Base-by-base conservation (phyloP, 345 rosid species). In the Pistacia atlantica region DNA sequence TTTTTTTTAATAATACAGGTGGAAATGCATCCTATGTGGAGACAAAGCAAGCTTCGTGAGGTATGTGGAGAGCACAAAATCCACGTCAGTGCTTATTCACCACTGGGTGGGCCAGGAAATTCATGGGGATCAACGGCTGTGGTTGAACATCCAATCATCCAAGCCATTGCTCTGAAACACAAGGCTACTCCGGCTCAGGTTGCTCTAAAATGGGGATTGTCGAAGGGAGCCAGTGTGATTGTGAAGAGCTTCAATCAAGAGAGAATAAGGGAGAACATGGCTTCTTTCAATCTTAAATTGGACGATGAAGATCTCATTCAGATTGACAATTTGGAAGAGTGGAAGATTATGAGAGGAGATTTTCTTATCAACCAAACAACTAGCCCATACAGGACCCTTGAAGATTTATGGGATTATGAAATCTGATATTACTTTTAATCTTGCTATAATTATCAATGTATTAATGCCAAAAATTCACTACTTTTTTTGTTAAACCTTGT, bases 11-110 rank as follows among this genome's bases (percentile, higher is more conserved):
- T 71, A 20, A 11, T 42, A 13, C 72, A 93, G 98, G 97, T 92
- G 83, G 98, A 94, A 82, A 94, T 92, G 98, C 98, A 94, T 82
- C 97, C 97, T 10, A 82, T 85, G 88, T 92, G 98, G 98, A 90
- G 90, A 83, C 97, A 92, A 85, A 79, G 78, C 68, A 90, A 83
- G 83, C 90, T 94, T 22, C 75, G 98, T 54, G 80, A 85, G 67
- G 86, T 84, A 10, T 94, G 98, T 64, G 82, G 73, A 12, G 89
- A 90, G 31, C 67, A 84, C 80, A 86, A 84, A 22, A 89, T 92
- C 78, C 97, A 91, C 70, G 89, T 92, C 4, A 92, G 98, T 75
- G 97, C 97, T 28, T 94, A 94, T 72, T 91, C 97, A 42, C 97
- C 97, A 1, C 86, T 91, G 1, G 97, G 97, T 62, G 97, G 87